Base-by-base conservation (phyloP, 2,329 filamentous ascomycete genomes). In the Apiospora hydei region DNA sequence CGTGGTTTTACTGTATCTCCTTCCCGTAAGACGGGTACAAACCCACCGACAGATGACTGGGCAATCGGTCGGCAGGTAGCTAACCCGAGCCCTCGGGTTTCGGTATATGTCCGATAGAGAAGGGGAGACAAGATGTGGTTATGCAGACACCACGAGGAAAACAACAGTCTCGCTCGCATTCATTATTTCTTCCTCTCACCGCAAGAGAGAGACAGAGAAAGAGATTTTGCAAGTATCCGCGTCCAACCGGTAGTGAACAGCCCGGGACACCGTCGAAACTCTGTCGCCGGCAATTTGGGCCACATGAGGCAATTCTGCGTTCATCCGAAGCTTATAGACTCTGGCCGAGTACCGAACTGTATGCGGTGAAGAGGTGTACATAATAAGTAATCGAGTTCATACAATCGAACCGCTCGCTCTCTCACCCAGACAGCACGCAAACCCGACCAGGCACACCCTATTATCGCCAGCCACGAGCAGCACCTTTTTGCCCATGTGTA, bases 241-340 rank as follows among this genome's bases (percentile, higher is more conserved):
- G 34, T 41, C 21, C 57, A 41, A 14, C 57, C 57, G 18, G 57
- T 64, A 11, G 57, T 64, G 57, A 18, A 14, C 57, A 64, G 34
- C 57, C 34, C 57, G 57, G 30, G 30, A 41, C 34, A n/a, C 34
- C 30, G 57, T 64, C 57, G 13, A 64, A 64, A 64, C 57, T 64
- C 57, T 64, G 34, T 13, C 57, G 34, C 34, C 34, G 34, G 57
- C 41, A 64, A 41, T 6, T 41, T 41, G 34, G 34, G 18, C 57
- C 57, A 41, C 57, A 41, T 64, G 57, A 64, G 21, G 34, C 57
- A 64, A 41, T 64, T 64, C 57, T 64, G n/a, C 57, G 57, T 64
- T 64, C 57, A 64, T 64, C 57, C 21, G 57, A 64, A 64, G 57
- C 57, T 64, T 38, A 34, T 24, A 64, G 57, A 41, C 57, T 64